Base-by-base conservation (phyloP, 2,329 filamentous ascomycete species). In the Cordyceps fumosorosea region DNA sequence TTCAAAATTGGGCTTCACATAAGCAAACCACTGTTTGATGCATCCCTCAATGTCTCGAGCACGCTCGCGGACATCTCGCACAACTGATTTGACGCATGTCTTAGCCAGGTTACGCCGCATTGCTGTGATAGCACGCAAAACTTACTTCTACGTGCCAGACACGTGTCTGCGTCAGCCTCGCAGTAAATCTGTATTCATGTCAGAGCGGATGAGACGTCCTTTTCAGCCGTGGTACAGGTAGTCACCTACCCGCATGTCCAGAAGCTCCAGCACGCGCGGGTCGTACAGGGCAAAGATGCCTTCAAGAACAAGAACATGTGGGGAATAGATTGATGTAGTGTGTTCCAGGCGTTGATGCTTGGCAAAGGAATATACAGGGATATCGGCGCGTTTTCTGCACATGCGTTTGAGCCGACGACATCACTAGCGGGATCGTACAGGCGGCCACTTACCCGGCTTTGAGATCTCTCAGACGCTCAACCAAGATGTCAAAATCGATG, bases 1-100 rank as follows among this genome's bases (percentile, higher is more conserved):
- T 74, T 93, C 89, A 69, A 96, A 98, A 71, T 98, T 98, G 3
- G 95, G 95, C 76, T 99, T 99, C 50, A 99, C 95, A 72, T 90
- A 99, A 12, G 79, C 80, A 73, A 98, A 97, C 95, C 95, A 99
- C 74, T 99, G 95, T 75, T 98, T 98, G 74, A 99, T 93, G 70
- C 93, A 93, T 47, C 95, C 95, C 72, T 97, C 90, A 62, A 98
- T 89, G 70, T 96, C 93, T 71, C 95, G 85, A 3, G 90, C 93
- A 69, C 95, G 87, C 69, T 96, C 91, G 68, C 86, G 86, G 24
- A 98, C 91, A 76, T 99, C 95, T 70, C 95, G 89, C 44, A 91
- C 79, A 67, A 96, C 89, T 92, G 65, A 1, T 32, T 53, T 42
- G 24, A 44, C 42, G 42, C 67, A 60, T 67, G 37, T 48, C 20